phyloP scores from a whole-genome alignment of 129 eudicot species.

The Mikania micrantha region DNA sequence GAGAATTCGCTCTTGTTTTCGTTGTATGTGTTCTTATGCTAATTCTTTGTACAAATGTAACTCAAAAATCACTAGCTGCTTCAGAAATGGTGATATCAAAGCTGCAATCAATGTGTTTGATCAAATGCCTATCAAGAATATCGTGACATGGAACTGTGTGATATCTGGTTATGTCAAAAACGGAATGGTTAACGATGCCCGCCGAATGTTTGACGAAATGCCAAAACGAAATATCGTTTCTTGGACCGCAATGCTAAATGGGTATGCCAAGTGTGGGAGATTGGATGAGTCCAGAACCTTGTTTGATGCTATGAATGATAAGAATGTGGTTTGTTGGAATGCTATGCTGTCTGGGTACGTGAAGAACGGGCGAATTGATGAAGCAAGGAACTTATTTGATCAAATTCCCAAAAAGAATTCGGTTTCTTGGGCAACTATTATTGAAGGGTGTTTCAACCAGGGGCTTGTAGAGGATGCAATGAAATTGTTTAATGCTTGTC shows the following conservation, averaged over 20 bases:
- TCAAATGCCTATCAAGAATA: slow-evolving; percentile 47
- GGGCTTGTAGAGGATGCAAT: slow-evolving; percentile 43
- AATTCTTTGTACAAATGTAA: slow-evolving; percentile 39
- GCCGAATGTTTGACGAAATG: slow-evolving; percentile 48
- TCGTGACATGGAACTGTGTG: slow-evolving; percentile 63
- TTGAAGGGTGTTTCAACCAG: slow-evolving; percentile 48
- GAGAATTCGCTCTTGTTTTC: background rate
- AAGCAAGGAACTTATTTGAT: slow-evolving; percentile 45
- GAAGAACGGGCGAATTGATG: slow-evolving; percentile 24
- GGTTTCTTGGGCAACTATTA: slow-evolving; percentile 43
- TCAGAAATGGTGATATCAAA: slow-evolving; percentile 43
- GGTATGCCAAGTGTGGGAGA: slow-evolving; percentile 52
- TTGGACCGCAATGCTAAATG: slow-evolving; percentile 73
- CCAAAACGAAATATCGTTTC: slow-evolving; percentile 58
- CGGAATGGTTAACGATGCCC: slow-evolving; percentile 36
- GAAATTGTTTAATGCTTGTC: slow-evolving; percentile 28
- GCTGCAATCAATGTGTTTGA: slow-evolving; percentile 34
- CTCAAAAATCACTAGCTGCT: slow-evolving; percentile 39
- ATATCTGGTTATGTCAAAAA: slow-evolving; percentile 45
- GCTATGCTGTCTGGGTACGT: slow-evolving; percentile 66
- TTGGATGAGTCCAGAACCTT: slow-evolving; percentile 44
- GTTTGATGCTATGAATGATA: slow-evolving; percentile 49
- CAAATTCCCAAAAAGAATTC: slow-evolving; percentile 37
- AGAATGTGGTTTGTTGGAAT: slow-evolving; percentile 63
- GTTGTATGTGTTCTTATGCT: slow-evolving; percentile 8